phyloP scores from a whole-genome alignment of 2,329 filamentous ascomycete genomes.

The Fusarium robinianum region DNA sequence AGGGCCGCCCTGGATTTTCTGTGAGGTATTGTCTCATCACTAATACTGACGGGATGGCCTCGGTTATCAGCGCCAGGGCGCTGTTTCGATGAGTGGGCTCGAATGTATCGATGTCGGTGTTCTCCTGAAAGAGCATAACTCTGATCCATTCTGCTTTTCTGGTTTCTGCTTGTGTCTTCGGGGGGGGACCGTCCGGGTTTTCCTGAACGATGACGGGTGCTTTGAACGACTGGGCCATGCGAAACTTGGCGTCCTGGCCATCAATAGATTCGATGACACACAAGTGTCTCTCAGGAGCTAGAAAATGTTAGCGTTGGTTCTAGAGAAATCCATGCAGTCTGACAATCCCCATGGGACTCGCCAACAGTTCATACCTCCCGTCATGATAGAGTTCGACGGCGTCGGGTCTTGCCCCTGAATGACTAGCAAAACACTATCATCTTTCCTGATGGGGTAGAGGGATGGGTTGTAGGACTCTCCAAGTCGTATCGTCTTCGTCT shows the following conservation, averaged over 20 bases:
- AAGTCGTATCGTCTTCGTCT: constrained; percentile 18
- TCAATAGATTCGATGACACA: constrained; percentile 22
- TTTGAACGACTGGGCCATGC: constrained; percentile 15
- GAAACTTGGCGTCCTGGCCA: constrained; percentile 14
- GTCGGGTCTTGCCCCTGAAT: constrained; percentile 1
- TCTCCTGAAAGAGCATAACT: constrained; percentile 33
- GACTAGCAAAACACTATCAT: constrained; percentile 24
- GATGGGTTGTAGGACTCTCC: constrained; percentile 14
- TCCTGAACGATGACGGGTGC: not conserved
- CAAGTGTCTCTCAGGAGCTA: constrained; percentile 26
- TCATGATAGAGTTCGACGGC: constrained; percentile 6
- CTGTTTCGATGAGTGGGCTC: constrained; percentile 2
- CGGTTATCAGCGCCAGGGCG: constrained; percentile 53
- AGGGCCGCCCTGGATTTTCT: constrained; percentile 42
- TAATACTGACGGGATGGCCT: constrained; percentile 63
- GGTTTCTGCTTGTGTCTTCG: not conserved
- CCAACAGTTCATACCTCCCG: constrained; percentile 20
- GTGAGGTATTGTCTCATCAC: constrained; percentile 59
- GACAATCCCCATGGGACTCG: not conserved
- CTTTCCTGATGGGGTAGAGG: constrained; percentile 22
- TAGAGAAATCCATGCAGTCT: not conserved
- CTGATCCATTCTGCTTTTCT: constrained; percentile 17
- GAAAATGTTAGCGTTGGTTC: not conserved
- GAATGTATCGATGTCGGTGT: constrained; percentile 33
- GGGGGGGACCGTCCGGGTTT: no score